phyloP scores from a whole-genome alignment of 371 early-diverging fungal genomes.

The Mortierella sp. region DNA sequence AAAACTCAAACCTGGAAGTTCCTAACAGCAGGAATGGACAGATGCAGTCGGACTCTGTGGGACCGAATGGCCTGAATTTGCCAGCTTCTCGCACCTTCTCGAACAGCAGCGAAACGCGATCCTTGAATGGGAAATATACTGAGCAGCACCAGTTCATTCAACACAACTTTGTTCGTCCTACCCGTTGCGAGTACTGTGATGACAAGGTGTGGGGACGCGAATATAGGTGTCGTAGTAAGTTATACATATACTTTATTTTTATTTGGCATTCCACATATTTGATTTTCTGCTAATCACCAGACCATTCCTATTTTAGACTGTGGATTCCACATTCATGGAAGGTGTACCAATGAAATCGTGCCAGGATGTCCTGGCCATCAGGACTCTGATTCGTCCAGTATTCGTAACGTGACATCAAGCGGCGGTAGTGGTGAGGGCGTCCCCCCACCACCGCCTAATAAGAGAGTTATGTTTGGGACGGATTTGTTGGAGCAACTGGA shows the following conservation, averaged over 20 bases:
- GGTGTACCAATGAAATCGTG: constrained; percentile 60
- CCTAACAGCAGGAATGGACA: constrained; percentile 11
- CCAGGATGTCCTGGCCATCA: constrained; percentile 33
- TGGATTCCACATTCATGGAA: constrained; percentile 72
- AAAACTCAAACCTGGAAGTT: constrained; percentile 10
- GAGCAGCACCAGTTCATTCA: constrained; percentile 73
- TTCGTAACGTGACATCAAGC: constrained; percentile 31
- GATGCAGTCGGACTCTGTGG: constrained; percentile 28
- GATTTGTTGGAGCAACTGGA: constrained; percentile 65
- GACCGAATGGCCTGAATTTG: constrained; percentile 28
- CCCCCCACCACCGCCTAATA: constrained; percentile 40
- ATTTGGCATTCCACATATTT: neutral
- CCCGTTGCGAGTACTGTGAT: constrained; percentile 85
- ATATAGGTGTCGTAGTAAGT: constrained; percentile 78
- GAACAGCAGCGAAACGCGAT: constrained; percentile 41
- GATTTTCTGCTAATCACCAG: neutral
- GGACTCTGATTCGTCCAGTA: constrained; percentile 37
- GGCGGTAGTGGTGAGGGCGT: constrained; percentile 26
- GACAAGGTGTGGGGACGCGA: constrained; percentile 89
- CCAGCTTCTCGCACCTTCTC: constrained; percentile 36
- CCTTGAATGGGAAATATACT: constrained; percentile 36
- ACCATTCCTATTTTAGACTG: constrained; percentile 50
- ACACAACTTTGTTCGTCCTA: constrained; percentile 74
- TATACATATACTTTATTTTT: neutral
- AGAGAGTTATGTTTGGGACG: constrained; percentile 70